Evolutionary conservation across 2,329 filamentous ascomycete species (phyloP).

Genomic region (Phyllosticta ampelicida): DNA sequence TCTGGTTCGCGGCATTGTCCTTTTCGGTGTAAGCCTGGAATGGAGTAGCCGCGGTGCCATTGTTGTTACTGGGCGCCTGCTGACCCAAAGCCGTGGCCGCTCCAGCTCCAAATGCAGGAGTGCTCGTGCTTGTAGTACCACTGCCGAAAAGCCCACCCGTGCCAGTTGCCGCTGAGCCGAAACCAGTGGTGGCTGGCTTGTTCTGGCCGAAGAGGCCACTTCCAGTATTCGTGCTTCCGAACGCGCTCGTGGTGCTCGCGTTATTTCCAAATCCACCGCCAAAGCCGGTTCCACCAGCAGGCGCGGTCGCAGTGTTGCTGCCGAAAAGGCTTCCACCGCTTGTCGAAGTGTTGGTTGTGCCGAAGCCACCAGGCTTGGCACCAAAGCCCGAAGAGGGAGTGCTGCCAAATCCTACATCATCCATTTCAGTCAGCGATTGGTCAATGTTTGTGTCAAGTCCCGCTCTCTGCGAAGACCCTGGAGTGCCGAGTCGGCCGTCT

Average conservation of each 20-base stretch:
- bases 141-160: slow-evolving; percentile 24
- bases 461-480: background rate
- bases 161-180: slow-evolving; percentile 31
- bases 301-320: slow-evolving; percentile 12
- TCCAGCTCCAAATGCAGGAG: slow-evolving; percentile 32
- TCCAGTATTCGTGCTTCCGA: slow-evolving; percentile 18
- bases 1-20: slow-evolving; percentile 44
- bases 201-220: slow-evolving; percentile 27
- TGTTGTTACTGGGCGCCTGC: slow-evolving; percentile 37
- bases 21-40: slow-evolving; percentile 66
- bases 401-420: slow-evolving; percentile 11
- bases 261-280: slow-evolving; percentile 14
- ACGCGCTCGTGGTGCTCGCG: slow-evolving; percentile 13
- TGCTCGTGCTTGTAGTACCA: slow-evolving; percentile 29
- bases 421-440: background rate
- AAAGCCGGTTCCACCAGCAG: slow-evolving; percentile 17
- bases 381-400: slow-evolving; percentile 17
- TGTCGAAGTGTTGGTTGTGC: slow-evolving; percentile 13
- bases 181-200: slow-evolving; percentile 38
- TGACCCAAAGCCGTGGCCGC: slow-evolving; percentile 33
- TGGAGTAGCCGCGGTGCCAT: slow-evolving; percentile 54
- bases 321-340: slow-evolving; percentile 19
- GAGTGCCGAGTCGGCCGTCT: background rate
- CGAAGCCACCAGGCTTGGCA: slow-evolving; percentile 10
- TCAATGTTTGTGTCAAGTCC: background rate